Base-by-base conservation (phyloP, 2,329 filamentous ascomycete species). In the Botryotinia globosa region DNA sequence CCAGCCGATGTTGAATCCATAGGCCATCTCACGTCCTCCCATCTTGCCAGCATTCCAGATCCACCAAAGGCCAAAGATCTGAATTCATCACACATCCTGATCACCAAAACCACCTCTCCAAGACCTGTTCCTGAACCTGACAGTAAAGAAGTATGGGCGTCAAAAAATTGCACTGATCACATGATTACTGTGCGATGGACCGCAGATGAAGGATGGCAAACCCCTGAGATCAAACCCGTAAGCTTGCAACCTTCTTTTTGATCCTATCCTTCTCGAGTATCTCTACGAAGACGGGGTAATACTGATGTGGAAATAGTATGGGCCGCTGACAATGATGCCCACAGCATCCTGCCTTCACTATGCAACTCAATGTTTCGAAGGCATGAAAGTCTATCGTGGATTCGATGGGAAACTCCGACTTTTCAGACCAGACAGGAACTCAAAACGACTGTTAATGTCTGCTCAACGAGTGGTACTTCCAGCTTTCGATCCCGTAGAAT, bases 351-450 rank as follows among this genome's bases (percentile, higher is more conserved):
- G 72, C 39, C 65, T 74, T 22, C 74, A 74, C 62, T 74, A 74
- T 56, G 73, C 72, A 32, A 74, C 69, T n/a, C 71, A 72, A 66
- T 74, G 73, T 59, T 74, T 75, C 34, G 74, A 75, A 48, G 76
- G 76, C 39, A 85, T 90, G 83, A 97, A 97, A 83, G 88, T 89
- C 54, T 97, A 93, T 86, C 90, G 93, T 62, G 93, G 93, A 72
- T 87, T 84, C 71, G 70, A 72, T 67, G 69, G 59, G 14, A 71
- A 71, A 58, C 61, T 65, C 8, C 69, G 69, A 25, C 42, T 66
- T 34, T 71, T 71, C 48, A 32, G 61, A 14, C 69, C 69, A 88
- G 68, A 73, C 32, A 74, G 69, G 54, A 92, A 92, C 80, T 86
- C 86, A 77, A 83, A 62, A 29, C 74, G 79, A 61, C 69, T 80